Percentiles rank a stretch among this genome's conserved stretches.
Conservation (phyloP, 495 filamentous ascomycete genomes). For the Lophium mytilinum region DNA sequence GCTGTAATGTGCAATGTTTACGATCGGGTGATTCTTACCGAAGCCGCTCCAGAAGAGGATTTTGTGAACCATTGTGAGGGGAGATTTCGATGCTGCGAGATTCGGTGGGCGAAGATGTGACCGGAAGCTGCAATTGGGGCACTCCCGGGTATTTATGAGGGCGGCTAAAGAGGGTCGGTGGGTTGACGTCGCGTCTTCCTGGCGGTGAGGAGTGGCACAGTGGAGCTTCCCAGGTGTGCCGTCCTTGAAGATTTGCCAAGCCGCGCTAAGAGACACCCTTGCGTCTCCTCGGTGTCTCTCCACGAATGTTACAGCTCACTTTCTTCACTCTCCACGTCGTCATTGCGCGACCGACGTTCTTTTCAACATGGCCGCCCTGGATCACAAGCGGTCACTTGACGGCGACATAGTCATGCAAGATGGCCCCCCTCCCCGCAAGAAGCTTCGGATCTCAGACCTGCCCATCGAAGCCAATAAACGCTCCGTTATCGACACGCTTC, state of each 20-base stretch:
- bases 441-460: slow-evolving; percentile 77
- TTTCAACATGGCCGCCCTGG: slow-evolving; percentile 22
- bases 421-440: slow-evolving; percentile 45
- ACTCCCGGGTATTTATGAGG: not conserved
- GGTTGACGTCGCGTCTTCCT: slow-evolving; percentile 5
- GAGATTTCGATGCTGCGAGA: slow-evolving; percentile 7
- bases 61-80: slow-evolving; percentile 57
- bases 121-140: slow-evolving; percentile 30
- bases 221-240: not conserved
- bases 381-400: slow-evolving; percentile 12
- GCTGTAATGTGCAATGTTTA: not conserved
- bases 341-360: not conserved
- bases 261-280: not conserved
- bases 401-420: slow-evolving; percentile 27
- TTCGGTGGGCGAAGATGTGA: slow-evolving; percentile 4
- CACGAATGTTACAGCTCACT: no score
- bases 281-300: not conserved
- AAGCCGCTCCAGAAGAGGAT: slow-evolving; percentile 95
- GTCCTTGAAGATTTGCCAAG: not conserved
- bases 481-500: slow-evolving; percentile 64
- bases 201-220: not conserved
- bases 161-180: slow-evolving; percentile 7
- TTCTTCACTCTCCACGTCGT: not conserved
- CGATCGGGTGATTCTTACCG: slow-evolving; percentile 49
- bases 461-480: slow-evolving; percentile 65